These are phyloP conservation scores for Suillus tomentosus DNA, from an alignment of 768 basidiomycete genomes.

Conservation along the genomic window DNA sequence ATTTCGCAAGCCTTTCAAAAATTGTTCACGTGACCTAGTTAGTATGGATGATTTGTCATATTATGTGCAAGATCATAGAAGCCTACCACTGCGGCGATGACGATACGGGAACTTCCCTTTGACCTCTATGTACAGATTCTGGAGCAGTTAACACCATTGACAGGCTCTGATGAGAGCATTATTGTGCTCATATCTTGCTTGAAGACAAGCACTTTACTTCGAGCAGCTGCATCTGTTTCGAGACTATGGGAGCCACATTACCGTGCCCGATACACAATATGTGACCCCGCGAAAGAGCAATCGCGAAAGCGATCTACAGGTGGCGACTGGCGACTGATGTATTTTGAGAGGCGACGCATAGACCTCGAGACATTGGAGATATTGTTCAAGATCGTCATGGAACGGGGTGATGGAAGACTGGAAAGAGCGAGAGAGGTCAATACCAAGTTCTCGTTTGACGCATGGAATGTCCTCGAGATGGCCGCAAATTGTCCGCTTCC, in stretches of 20 bases:
- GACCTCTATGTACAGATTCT: slow-evolving; percentile 43
- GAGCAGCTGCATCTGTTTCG: slow-evolving; percentile 43
- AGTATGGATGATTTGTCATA: too few species aligned
- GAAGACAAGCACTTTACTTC: slow-evolving; percentile 39
- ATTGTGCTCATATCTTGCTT: slow-evolving; percentile 44
- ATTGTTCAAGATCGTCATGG: slow-evolving; percentile 43
- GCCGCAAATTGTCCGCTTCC: slow-evolving; percentile 41
- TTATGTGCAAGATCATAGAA: neutral
- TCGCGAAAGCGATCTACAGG: slow-evolving; percentile 30
- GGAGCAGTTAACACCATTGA: slow-evolving; percentile 32
- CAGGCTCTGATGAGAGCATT: slow-evolving; percentile 24
- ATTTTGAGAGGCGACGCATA: slow-evolving; percentile 43
- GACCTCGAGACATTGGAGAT: slow-evolving; percentile 44
- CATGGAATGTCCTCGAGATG: slow-evolving; percentile 54
- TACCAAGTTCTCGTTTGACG: slow-evolving; percentile 48
- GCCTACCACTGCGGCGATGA: slow-evolving; percentile 19
- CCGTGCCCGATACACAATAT: slow-evolving; percentile 47
- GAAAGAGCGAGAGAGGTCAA: slow-evolving; percentile 41
- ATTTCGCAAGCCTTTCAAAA: too few species aligned
- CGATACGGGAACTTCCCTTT: slow-evolving; percentile 29
- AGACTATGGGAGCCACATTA: slow-evolving; percentile 58
- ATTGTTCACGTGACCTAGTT: too few species aligned
- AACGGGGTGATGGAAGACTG: slow-evolving; percentile 38
- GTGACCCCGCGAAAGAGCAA: slow-evolving; percentile 38
- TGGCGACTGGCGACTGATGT: slow-evolving; percentile 50